Evolutionary conservation across 75 land plant species (phyloP), one percentile per base, ranked within the genome.

Genomic region (Selaginella tamariscina): DNA sequence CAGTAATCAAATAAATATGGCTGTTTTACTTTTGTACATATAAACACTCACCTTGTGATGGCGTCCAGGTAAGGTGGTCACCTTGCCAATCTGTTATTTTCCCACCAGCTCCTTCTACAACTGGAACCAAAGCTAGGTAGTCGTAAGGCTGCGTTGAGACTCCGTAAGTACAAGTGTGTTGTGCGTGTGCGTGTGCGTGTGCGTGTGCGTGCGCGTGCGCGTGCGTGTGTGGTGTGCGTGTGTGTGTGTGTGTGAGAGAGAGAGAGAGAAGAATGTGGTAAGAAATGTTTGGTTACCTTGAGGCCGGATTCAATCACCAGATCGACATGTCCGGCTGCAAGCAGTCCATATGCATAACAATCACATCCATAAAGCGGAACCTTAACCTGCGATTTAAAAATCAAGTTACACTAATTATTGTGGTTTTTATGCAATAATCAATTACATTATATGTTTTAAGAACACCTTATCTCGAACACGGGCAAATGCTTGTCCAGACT

Each of bases 351-450:
- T 0, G 99, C 99, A 78, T 95, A 95, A 64, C 99, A 95, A 64
- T 95, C 99, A 70, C 99, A 95, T 55, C 99, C 99, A 82, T 95
- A 95, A 2, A 95, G 73, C 30, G 97, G 99, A 33, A 84, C 81
- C 71, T 95, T 95, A 30, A 95, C 94, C 94, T 88, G 74, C 24
- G 28, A 64, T 30, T 22, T 9, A 49, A 49, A 49, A 49, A 49
- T 20, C 54, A 49, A n/a, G n/a, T n/a, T n/a, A n/a, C n/a, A n/a
- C n/a, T n/a, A n/a, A n/a, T n/a, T n/a, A n/a, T n/a, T n/a, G n/a
- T n/a, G n/a, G 33, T 23, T n/a, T 30, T 65, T 65, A 9, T 27
- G 31, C 28, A 22, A 2, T 2, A 30, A 29, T 2, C 2, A 20
- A 65, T 65, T 18, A 26, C 54, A 31, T n/a, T 2, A 65, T n/a